Evolutionary conservation across 1,284 basidiomycete genomes (phyloP).

Genomic region (Heterobasidion annosum): DNA sequence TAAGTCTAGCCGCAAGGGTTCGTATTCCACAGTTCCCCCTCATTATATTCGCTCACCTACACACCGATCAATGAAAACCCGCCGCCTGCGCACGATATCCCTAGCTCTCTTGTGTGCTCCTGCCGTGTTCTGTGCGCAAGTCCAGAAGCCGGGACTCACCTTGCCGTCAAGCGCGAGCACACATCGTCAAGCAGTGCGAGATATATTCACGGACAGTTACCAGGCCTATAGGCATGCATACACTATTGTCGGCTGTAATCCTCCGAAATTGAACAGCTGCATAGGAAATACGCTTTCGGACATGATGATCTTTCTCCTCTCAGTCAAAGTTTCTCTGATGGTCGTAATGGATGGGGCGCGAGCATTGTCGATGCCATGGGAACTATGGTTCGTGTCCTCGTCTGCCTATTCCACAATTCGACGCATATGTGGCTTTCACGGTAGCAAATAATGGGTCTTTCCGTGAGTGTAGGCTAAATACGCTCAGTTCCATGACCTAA

Average conservation of each 20-base stretch:
- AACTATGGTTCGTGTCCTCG: constrained; percentile 42
- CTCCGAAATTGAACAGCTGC: not conserved
- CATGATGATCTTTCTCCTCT: constrained; percentile 57
- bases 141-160: constrained; percentile 35
- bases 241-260: not conserved
- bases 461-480: constrained; percentile 24
- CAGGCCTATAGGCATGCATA: constrained; percentile 43
- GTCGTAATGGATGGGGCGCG: constrained; percentile 65
- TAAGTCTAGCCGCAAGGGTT: too few species aligned
- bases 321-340: constrained; percentile 38
- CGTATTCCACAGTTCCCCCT: not conserved
- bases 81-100: not conserved
- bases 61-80: not conserved
- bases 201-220: constrained; percentile 51
- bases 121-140: constrained; percentile 18
- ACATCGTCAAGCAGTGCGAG: constrained; percentile 35
- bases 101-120: constrained; percentile 13
- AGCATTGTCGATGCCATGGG: constrained; percentile 54
- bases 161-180: constrained; percentile 32
- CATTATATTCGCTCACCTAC: not conserved
- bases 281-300: constrained; percentile 50
- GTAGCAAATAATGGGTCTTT: constrained; percentile 41
- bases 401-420: not conserved
- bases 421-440: not conserved
- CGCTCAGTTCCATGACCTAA: not conserved